A percentile compares a stretch with the other conserved stretches of the same genome.
Conservation (phyloP, 176 grass and related monocot genomes). For the Metroxylon sagu region DNA sequence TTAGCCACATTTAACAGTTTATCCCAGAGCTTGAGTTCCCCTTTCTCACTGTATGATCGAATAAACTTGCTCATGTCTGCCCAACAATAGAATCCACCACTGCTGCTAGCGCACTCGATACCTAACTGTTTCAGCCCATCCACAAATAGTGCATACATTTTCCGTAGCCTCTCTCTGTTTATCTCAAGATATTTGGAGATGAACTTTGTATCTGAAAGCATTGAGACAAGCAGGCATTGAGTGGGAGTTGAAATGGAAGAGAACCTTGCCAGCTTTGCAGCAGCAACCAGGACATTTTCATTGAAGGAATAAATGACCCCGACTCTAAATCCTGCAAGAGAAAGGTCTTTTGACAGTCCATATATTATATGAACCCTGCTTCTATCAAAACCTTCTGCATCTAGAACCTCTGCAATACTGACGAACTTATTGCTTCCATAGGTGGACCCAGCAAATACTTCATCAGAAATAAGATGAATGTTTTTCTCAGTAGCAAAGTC, state of each 20-base stretch:
- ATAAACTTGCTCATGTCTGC: conserved; percentile 96
- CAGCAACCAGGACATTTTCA: conserved; percentile 52
- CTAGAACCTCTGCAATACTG: too few species aligned
- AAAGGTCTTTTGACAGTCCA: conserved; percentile 82
- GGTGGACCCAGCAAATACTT: too few species aligned
- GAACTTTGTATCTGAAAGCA: conserved; percentile 61
- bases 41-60: conserved; percentile 81
- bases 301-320: conserved; percentile 90
- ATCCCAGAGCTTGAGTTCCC: conserved; percentile 77
- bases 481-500: too few species aligned
- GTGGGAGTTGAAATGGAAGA: conserved; percentile 77
- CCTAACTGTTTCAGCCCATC: conserved; percentile 68
- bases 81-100: conserved; percentile 95
- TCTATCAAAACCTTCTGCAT: background rate
- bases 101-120: conserved; percentile 67
- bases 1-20: conserved; percentile 72
- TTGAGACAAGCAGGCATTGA: too few species aligned
- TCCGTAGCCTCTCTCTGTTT: conserved; percentile 54
- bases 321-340: conserved; percentile 71
- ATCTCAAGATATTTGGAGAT: conserved; percentile 54
- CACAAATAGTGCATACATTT: conserved; percentile 50
- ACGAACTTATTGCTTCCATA: too few species aligned
- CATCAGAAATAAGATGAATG: too few species aligned
- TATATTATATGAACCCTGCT: conserved; percentile 92
- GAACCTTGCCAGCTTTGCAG: conserved; percentile 80